A percentile compares a stretch with the other conserved stretches of the same genome.
Evolutionary conservation across 2,329 filamentous ascomycete genomes (phyloP).

Genomic region (Penicillium paneum): DNA sequence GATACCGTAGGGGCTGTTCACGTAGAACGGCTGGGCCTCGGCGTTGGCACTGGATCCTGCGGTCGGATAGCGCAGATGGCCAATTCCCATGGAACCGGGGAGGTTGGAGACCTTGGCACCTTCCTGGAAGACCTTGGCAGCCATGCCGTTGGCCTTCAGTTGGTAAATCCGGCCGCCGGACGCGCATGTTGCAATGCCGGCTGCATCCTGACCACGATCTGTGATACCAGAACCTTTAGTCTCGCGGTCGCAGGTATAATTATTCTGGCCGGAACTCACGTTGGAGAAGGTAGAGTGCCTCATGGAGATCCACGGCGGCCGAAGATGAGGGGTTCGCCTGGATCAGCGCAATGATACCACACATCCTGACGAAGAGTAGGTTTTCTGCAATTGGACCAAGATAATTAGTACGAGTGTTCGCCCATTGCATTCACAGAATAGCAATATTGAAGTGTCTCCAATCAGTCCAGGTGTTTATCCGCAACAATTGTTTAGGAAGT

Average conservation of each 20-base stretch:
- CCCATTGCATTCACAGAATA: conserved; percentile 6
- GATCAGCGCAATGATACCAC: conserved; percentile 61
- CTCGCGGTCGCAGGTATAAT: conserved; percentile 20
- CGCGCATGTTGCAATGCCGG: conserved; percentile 74
- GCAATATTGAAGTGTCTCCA: conserved; percentile 13
- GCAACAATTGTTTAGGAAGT: conserved; percentile 46
- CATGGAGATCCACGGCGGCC: conserved; percentile 64
- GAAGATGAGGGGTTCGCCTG: conserved; percentile 54
- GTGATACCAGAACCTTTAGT: conserved; percentile 5
- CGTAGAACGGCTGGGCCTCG: conserved; percentile 90
- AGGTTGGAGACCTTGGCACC: conserved; percentile 70
- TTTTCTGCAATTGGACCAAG: conserved; percentile 21
- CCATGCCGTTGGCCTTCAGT: conserved; percentile 88
- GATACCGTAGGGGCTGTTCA: conserved; percentile 81
- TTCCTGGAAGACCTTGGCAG: conserved; percentile 77
- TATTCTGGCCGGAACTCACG: conserved; percentile 34
- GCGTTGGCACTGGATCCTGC: conserved; percentile 78
- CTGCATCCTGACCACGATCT: conserved; percentile 81
- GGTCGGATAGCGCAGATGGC: conserved; percentile 85
- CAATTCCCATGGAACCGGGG: conserved; percentile 81
- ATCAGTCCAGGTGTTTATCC: conserved; percentile 40
- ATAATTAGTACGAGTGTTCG: conserved; percentile 15
- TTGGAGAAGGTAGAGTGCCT: conserved; percentile 68
- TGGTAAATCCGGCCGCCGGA: conserved; percentile 78
- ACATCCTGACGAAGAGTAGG: conserved; percentile 48